These are phyloP conservation scores for Rhizoclosmatium sp. DNA, from an alignment of 192 early-diverging fungal species.

Conservation along the genomic window DNA sequence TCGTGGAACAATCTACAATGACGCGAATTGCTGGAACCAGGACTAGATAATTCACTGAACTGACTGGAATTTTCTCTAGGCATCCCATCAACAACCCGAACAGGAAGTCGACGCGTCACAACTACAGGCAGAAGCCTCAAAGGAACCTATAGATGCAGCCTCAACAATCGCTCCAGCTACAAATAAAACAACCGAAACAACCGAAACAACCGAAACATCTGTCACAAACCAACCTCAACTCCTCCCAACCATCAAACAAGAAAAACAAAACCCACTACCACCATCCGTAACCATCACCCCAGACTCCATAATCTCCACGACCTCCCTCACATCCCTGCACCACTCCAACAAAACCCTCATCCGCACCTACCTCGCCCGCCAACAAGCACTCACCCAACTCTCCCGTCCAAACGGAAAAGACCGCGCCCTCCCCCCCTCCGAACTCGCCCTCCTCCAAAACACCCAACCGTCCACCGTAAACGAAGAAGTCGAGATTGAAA, in stretches of 20 bases:
- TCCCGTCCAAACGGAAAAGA: background rate
- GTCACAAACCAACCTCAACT: too few relatives aligned
- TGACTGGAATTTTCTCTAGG: too few relatives aligned
- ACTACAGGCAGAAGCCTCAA: too few relatives aligned
- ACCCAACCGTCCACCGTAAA: background rate
- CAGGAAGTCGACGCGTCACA: too few relatives aligned
- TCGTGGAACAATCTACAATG: too few relatives aligned
- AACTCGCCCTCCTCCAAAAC: background rate
- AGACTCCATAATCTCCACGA: background rate
- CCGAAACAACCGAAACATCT: too few relatives aligned
- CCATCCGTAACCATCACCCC: background rate
- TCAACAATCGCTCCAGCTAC: too few relatives aligned
- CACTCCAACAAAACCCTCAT: background rate
- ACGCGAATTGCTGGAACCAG: too few relatives aligned
- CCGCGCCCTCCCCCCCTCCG: background rate
- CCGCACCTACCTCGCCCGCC: background rate
- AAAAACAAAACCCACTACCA: background rate
- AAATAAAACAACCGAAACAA: too few relatives aligned
- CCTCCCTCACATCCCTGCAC: background rate
- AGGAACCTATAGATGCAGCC: too few relatives aligned
- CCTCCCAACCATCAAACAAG: background rate
- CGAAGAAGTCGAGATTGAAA: slow-evolving; percentile 20
- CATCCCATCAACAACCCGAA: too few relatives aligned
- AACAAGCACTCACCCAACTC: background rate
- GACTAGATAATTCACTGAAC: too few relatives aligned